Evolutionary conservation across 306 rosid species (phyloP), one percentile per base, ranked within the genome.

Genomic region (Castanea sativa): DNA sequence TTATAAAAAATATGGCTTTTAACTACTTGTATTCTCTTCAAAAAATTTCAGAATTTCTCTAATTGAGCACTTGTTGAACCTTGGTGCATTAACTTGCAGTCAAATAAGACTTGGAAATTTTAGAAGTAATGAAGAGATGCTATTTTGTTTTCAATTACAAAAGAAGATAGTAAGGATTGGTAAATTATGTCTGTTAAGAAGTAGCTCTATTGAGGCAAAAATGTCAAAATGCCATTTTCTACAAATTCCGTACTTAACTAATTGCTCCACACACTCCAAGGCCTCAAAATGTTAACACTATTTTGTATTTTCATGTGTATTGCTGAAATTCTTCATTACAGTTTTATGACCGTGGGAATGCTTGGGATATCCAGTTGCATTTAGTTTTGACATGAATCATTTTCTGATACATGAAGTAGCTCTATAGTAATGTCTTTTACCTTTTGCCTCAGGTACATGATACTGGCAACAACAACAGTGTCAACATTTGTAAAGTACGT

Each of bases 381-480:
- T 60, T 60, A 25, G 15, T 21, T 58, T 58, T 12, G 67, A 25
- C 14, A 60, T 11, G 27, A 7, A 21, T 59, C 6, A 23, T 60
- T 25, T 12, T 60, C 32, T 21, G 30, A 60, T 23, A 23, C 11
- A 11, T 58, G 16, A 8, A 58, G 9, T 58, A 58, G 57, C 55
- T 27, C 74, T 78, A 61, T 65, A 75, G 77, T 69, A 45, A 15
- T 74, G 45, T 74, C 67, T 78, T 55, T 74, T 20, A 35, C 75
- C 83, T 76, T 84, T 73, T 78, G 53, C 84, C 64, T 74, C 93
- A 96, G 99, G 97, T 96, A 96, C 95, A 93, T 96, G 99, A 96
- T 96, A 79, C 86, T 96, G 76, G 98, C 99, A 8, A 96, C 99
- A 52, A 96, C 99, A 35, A 92, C 90, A 4, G 93, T 96, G 73